Evolutionary conservation across 768 basidiomycete species (phyloP).

Genomic region (Lepiota venenata): DNA sequence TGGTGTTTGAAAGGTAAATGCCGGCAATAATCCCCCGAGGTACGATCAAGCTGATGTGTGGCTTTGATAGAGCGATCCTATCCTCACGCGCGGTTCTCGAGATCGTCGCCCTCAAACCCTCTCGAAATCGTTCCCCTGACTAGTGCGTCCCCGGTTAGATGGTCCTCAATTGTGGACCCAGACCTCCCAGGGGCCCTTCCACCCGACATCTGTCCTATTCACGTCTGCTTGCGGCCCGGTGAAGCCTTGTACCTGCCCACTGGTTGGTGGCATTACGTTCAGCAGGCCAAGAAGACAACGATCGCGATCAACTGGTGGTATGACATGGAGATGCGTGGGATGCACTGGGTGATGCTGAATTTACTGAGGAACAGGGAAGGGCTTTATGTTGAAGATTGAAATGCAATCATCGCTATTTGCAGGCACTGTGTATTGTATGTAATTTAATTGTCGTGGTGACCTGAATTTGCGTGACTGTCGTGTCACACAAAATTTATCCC

Average conservation of each 20-base stretch:
- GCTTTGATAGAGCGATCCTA: slow-evolving; percentile 49
- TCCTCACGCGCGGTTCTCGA: slow-evolving; percentile 64
- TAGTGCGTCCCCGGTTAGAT: slow-evolving; percentile 53
- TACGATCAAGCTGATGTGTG: slow-evolving; percentile 6
- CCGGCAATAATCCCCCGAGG: neutral
- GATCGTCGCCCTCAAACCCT: slow-evolving; percentile 30
- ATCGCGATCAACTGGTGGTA: slow-evolving; percentile 91
- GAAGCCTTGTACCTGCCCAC: slow-evolving; percentile 88
- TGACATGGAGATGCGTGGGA: slow-evolving; percentile 72
- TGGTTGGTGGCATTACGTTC: slow-evolving; percentile 93
- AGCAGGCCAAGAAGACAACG: slow-evolving; percentile 58
- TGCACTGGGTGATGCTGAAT: slow-evolving; percentile 66
- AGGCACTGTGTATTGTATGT: no score
- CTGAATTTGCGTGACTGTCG: slow-evolving; percentile 12
- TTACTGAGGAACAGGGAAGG: slow-evolving; percentile 44
- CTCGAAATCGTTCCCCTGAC: slow-evolving; percentile 30
- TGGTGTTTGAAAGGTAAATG: slow-evolving; percentile 72
- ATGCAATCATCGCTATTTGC: no score
- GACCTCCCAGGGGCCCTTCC: slow-evolving; percentile 42
- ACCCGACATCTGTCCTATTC: slow-evolving; percentile 57
- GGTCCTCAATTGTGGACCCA: slow-evolving; percentile 77
- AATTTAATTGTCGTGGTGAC: no score
- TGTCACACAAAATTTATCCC: slow-evolving; percentile 15
- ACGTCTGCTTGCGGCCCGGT: slow-evolving; percentile 63
- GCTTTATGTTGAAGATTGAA: slow-evolving; percentile 27